Conservation (phyloP, 1,284 basidiomycete genomes). For the Fistulina hepatica region DNA sequence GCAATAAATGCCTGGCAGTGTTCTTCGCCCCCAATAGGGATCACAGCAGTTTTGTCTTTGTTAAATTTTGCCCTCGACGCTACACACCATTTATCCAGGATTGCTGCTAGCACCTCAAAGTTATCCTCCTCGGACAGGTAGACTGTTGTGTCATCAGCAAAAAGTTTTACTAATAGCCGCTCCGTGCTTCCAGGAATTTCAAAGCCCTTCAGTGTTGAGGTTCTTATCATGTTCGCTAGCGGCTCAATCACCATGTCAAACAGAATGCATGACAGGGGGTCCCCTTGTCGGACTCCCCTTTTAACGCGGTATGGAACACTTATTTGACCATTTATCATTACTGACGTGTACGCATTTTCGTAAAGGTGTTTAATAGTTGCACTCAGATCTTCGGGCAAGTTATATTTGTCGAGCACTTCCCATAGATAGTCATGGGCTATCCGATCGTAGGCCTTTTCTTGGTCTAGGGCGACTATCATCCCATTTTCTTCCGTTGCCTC, state of each 20-base stretch:
- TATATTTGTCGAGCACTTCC: conserved; percentile 8
- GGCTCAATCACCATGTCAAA: conserved; percentile 18
- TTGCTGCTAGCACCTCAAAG: conserved; percentile 2
- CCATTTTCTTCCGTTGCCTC: conserved; percentile 16
- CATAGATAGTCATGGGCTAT: conserved; percentile 14
- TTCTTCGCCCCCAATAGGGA: conserved; percentile 11
- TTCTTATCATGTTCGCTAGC: conserved; percentile 3
- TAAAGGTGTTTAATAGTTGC: conserved; percentile 15
- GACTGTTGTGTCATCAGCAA: conserved; percentile 4
- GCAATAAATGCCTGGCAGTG: conserved; percentile 8
- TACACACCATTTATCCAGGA: conserved; percentile 12
- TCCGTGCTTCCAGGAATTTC: conserved; percentile 2
- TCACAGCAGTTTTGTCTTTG: conserved; percentile 14
- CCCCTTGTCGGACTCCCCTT: conserved; percentile 19
- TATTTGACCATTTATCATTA: conserved; percentile 17
- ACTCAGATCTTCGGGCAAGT: conserved; percentile 14
- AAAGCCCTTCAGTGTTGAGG: conserved; percentile 2
- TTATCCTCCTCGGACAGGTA: conserved; percentile 8
- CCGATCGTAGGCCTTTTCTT: conserved; percentile 12
- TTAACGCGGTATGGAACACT: conserved; percentile 13
- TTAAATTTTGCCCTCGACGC: conserved; percentile 14
- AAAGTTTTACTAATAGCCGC: conserved; percentile 6
- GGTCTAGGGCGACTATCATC: conserved; percentile 8
- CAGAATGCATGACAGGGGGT: conserved; percentile 23
- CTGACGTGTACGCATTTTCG: conserved; percentile 9